Conservation (phyloP, 805 yeast genomes). For the Monosporozyma aerobia region DNA sequence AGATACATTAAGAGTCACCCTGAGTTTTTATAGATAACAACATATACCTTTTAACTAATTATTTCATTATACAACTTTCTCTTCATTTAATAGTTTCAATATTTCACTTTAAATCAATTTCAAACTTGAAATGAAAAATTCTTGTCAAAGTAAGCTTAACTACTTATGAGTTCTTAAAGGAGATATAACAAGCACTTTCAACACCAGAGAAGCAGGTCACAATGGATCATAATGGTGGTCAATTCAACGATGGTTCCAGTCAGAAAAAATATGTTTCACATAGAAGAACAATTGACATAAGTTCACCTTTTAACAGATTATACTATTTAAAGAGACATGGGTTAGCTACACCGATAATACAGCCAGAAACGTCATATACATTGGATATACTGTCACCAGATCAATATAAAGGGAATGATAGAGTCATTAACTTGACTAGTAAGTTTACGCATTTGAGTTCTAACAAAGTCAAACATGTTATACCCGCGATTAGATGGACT, state of each 20-base stretch:
- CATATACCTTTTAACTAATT: not conserved
- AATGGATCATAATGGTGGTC: not conserved
- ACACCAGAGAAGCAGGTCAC: not conserved
- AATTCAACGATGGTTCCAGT: not conserved
- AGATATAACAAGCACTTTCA: not conserved
- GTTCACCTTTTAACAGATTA: conserved; percentile 24
- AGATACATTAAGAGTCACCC: conserved; percentile 16
- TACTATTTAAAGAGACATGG: conserved; percentile 25
- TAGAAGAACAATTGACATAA: conserved; percentile 27
- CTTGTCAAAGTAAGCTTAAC: not conserved
- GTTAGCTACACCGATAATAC: conserved; percentile 18
- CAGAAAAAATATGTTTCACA: conserved; percentile 25
- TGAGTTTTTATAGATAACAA: conserved; percentile 11
- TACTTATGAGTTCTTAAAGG: not conserved
- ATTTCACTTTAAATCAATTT: not conserved
- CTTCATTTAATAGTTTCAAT: not conserved
- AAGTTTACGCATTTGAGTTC: conserved; percentile 86
- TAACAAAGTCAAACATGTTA: conserved; percentile 86
- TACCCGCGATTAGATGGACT: conserved; percentile 88
- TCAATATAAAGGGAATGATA: conserved; percentile 13
- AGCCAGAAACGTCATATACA: conserved; percentile 26
- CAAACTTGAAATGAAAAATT: not conserved
- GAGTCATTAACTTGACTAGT: conserved; percentile 53
- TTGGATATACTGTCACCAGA: conserved; percentile 26
- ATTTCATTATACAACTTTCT: not conserved